Conservation (phyloP, 2,329 filamentous ascomycete species). For the Neonectria magnoliae region DNA sequence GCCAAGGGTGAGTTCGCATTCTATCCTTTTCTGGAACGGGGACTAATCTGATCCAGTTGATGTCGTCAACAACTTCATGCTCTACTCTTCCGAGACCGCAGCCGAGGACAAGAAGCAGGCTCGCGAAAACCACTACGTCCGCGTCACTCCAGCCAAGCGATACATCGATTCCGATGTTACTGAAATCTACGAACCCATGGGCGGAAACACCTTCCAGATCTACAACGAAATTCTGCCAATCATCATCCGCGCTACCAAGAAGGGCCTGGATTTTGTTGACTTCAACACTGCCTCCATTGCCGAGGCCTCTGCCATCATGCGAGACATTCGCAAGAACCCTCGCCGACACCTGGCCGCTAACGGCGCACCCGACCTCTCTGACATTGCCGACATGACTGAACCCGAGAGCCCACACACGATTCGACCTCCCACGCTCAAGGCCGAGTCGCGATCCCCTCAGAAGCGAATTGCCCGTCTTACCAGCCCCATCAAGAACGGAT, state of each 20-base stretch:
- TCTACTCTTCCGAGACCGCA: slow-evolving; percentile 20
- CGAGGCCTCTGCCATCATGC: slow-evolving; percentile 35
- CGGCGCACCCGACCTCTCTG: slow-evolving; percentile 40
- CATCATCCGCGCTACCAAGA: slow-evolving; percentile 34
- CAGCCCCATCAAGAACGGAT: slow-evolving; percentile 40
- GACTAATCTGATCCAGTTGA: slow-evolving; percentile 40
- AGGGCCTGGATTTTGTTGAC: slow-evolving; percentile 38
- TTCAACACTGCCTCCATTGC: slow-evolving; percentile 41
- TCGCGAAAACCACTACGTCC: slow-evolving; percentile 20
- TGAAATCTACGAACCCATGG: slow-evolving; percentile 23
- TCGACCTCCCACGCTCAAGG: slow-evolving; percentile 32
- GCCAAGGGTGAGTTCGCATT: slow-evolving; percentile 44
- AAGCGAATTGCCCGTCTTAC: slow-evolving; percentile 44
- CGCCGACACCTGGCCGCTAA: slow-evolving; percentile 35
- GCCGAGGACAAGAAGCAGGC: slow-evolving; percentile 22
- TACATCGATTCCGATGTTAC: slow-evolving; percentile 28
- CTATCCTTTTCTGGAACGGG: neutral
- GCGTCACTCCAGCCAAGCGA: slow-evolving; percentile 45
- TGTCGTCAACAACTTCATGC: slow-evolving; percentile 38
- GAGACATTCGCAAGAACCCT: slow-evolving; percentile 32
- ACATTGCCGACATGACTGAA: slow-evolving; percentile 44
- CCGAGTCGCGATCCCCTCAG: slow-evolving; percentile 44
- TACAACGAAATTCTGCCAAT: slow-evolving; percentile 42
- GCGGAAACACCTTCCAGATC: slow-evolving; percentile 42
- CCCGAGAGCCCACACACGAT: slow-evolving; percentile 41